Evolutionary conservation across 331 rosid genomes (phyloP).

Genomic region (Quercus phellos): DNA sequence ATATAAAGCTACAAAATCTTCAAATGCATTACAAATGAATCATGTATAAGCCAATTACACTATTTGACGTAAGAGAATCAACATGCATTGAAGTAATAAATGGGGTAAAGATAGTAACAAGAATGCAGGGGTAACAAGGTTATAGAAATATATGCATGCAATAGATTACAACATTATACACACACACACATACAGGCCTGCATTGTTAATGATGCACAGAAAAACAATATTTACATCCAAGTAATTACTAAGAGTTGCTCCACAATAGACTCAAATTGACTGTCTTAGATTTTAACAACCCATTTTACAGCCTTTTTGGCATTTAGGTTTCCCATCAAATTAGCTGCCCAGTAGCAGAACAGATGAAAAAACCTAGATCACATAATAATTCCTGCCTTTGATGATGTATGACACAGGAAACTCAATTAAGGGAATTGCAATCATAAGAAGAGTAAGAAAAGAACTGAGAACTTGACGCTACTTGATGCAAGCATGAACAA

Average conservation of each 20-base stretch:
- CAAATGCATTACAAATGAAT: neutral
- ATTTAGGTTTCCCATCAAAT: neutral
- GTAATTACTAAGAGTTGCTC: neutral
- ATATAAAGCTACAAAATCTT: neutral
- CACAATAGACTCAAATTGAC: neutral
- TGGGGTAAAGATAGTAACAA: neutral
- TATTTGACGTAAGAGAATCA: neutral
- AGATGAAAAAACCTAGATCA: neutral
- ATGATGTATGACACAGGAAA: neutral
- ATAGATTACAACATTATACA: neutral
- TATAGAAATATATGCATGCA: neutral
- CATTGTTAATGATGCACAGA: neutral
- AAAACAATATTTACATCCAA: neutral
- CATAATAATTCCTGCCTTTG: neutral
- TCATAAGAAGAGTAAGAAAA: neutral
- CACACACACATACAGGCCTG: neutral
- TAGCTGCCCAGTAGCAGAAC: neutral
- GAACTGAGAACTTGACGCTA: slow-evolving; percentile 19
- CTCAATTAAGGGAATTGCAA: neutral
- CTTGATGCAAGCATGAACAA: slow-evolving; percentile 99
- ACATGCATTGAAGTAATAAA: neutral
- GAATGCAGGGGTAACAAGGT: neutral
- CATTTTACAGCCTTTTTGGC: neutral
- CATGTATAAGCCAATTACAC: neutral
- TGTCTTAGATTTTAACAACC: neutral